Percentiles rank a stretch among this genome's conserved stretches.
These are phyloP conservation scores for Botrytis squamosa DNA, from an alignment of 2,329 filamentous ascomycete genomes.

Conservation along the genomic window DNA sequence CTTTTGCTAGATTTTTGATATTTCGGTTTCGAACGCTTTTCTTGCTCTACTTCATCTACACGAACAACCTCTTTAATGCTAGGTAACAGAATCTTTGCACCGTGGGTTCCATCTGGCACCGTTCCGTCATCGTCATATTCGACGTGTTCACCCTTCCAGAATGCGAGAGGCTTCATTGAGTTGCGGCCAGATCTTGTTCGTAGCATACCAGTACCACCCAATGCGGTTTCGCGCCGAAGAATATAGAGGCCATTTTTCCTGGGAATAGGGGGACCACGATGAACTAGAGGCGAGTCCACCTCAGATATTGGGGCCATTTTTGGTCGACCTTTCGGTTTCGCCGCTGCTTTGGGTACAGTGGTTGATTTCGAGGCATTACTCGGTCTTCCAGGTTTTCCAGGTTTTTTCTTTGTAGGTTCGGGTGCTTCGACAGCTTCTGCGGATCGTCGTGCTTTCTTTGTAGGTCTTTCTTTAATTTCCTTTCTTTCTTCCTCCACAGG, in stretches of 20 bases:
- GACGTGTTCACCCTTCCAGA: slow-evolving; percentile 81
- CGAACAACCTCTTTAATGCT: slow-evolving; percentile 77
- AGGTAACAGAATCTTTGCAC: slow-evolving; percentile 58
- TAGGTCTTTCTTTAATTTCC: slow-evolving; percentile 22
- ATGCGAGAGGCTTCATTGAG: slow-evolving; percentile 76
- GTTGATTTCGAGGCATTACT: slow-evolving; percentile 12
- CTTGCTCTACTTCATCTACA: slow-evolving; percentile 58
- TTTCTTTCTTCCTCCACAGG: slow-evolving; percentile 25
- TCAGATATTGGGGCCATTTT: slow-evolving; percentile 32
- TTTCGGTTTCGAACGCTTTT: slow-evolving; percentile 32
- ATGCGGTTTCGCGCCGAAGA: slow-evolving; percentile 49
- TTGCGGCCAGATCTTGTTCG: slow-evolving; percentile 74
- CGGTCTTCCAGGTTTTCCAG: slow-evolving; percentile 4
- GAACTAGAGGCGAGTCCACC: slow-evolving; percentile 34
- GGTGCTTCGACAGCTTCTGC: slow-evolving; percentile 21
- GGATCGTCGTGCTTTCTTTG: slow-evolving; percentile 28
- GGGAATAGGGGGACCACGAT: slow-evolving; percentile 41
- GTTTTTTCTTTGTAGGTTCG: slow-evolving; percentile 6
- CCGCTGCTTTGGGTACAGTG: slow-evolving; percentile 27
- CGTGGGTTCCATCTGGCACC: slow-evolving; percentile 46
- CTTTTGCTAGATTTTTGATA: slow-evolving; percentile 30
- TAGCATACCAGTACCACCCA: slow-evolving; percentile 36
- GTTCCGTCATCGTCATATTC: slow-evolving; percentile 61
- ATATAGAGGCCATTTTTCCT: slow-evolving; percentile 50
- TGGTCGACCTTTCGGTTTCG: slow-evolving; percentile 25